Conservation (phyloP, 768 basidiomycete genomes). For the Ephemerocybe angulata region DNA sequence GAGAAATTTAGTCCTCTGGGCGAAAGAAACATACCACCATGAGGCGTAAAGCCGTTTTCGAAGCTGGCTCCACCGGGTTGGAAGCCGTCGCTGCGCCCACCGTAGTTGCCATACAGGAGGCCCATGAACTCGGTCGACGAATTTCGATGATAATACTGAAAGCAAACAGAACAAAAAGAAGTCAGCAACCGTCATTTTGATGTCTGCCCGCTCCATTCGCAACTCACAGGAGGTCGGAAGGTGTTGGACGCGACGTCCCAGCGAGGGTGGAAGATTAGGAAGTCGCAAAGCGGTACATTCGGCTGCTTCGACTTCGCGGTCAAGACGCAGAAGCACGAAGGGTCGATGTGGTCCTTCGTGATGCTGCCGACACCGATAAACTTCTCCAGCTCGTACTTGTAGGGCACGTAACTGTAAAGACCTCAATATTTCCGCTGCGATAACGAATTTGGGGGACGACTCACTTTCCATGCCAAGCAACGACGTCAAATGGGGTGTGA, state of each 20-base stretch:
- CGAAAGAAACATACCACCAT: constrained; percentile 47
- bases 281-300: constrained; percentile 56
- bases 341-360: constrained; percentile 67
- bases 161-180: background rate
- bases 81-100: constrained; percentile 61
- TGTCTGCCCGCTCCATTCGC: background rate
- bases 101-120: constrained; percentile 58
- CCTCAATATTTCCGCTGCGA: background rate
- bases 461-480: constrained; percentile 68
- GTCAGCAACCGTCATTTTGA: background rate
- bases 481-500: constrained; percentile 70
- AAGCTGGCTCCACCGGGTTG: constrained; percentile 59
- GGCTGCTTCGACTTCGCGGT: constrained; percentile 61
- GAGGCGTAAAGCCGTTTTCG: constrained; percentile 62
- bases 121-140: constrained; percentile 63
- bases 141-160: constrained; percentile 63
- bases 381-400: constrained; percentile 64
- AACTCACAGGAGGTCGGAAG: constrained; percentile 55
- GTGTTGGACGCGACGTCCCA: constrained; percentile 62
- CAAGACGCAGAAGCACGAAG: constrained; percentile 65
- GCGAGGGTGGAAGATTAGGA: constrained; percentile 60
- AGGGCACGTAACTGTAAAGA: constrained; percentile 54
- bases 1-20: background rate
- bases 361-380: constrained; percentile 63
- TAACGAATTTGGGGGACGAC: constrained; percentile 16